phyloP scores from a whole-genome alignment of 371 early-diverging fungal species.

The Synchytrium microbalum region DNA sequence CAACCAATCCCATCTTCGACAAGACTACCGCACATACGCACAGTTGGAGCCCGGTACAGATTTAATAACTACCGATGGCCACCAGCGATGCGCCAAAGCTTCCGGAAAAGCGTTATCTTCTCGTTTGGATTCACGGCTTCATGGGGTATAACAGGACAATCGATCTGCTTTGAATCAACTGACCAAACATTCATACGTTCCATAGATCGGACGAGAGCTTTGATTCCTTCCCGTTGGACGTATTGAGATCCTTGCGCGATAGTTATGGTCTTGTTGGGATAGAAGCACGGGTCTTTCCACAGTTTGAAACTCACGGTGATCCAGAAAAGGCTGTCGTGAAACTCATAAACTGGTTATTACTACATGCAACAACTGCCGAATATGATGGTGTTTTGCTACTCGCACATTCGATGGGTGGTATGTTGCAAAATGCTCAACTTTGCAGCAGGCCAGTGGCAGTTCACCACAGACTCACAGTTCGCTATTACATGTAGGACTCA shows the following conservation, averaged over 20 bases:
- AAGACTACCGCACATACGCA: no score
- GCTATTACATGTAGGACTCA: no score
- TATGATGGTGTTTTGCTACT: constrained; percentile 25
- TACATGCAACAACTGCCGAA: constrained; percentile 26
- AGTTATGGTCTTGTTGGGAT: constrained; percentile 13
- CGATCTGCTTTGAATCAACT: background rate
- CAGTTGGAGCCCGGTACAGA: no score
- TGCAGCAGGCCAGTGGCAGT: no score
- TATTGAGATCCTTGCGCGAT: constrained; percentile 12
- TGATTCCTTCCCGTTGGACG: constrained; percentile 32
- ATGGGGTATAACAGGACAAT: background rate
- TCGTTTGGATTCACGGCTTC: background rate
- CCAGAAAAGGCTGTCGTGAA: constrained; percentile 8
- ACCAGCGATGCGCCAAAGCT: no score
- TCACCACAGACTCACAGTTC: no score
- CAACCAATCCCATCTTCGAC: no score
- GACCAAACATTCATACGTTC: no score
- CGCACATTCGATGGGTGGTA: constrained; percentile 36
- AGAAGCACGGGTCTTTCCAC: constrained; percentile 26
- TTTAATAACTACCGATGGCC: no score
- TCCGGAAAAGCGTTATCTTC: background rate
- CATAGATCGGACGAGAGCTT: constrained; percentile 24
- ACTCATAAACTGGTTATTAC: constrained; percentile 26
- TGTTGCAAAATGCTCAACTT: no score
- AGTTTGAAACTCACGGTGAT: constrained; percentile 29